Conservation (phyloP, 495 filamentous ascomycete genomes). For the Aspergillus campestris region DNA sequence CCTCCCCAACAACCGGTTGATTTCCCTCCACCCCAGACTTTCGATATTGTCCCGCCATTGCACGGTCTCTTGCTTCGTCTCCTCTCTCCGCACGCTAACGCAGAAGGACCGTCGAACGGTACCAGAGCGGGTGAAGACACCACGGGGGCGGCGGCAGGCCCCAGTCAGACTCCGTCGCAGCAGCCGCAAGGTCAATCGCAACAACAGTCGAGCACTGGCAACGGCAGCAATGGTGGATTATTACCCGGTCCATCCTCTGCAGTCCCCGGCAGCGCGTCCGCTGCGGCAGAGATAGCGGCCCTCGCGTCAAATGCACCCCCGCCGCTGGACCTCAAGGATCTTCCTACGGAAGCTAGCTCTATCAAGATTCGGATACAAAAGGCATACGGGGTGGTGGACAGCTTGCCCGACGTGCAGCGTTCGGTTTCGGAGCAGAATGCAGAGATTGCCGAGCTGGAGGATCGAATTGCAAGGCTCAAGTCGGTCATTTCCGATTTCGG, state of each 20-base stretch:
- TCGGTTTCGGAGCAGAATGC: slow-evolving; percentile 67
- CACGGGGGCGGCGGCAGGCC: slow-evolving; percentile 12
- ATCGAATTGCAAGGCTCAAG: slow-evolving; percentile 50
- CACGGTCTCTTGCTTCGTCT: slow-evolving; percentile 69
- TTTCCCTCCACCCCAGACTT: slow-evolving; percentile 50
- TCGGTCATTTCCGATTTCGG: slow-evolving; percentile 43
- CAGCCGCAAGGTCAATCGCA: slow-evolving; percentile 20
- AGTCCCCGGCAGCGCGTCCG: slow-evolving; percentile 7
- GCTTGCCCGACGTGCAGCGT: slow-evolving; percentile 66
- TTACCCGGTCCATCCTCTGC: slow-evolving; percentile 15
- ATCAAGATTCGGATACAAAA: slow-evolving; percentile 75
- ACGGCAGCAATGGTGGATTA: slow-evolving; percentile 10
- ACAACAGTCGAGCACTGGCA: slow-evolving; percentile 13
- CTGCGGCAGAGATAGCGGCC: slow-evolving; percentile 15
- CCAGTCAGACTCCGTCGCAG: slow-evolving; percentile 20
- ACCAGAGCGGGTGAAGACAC: slow-evolving; percentile 15
- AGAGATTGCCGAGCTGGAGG: slow-evolving; percentile 72
- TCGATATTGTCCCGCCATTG: slow-evolving; percentile 80
- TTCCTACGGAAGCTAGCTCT: slow-evolving; percentile 62
- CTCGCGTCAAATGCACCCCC: slow-evolving; percentile 27
- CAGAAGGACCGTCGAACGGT: slow-evolving; percentile 6
- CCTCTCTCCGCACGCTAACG: slow-evolving; percentile 30
- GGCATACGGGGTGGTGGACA: slow-evolving; percentile 57
- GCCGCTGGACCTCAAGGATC: slow-evolving; percentile 64
- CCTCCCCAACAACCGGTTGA: slow-evolving; percentile 38